These are phyloP conservation scores for Arabidopsis lyrata DNA, from an alignment of 441 rosid species.

Conservation along the genomic window DNA sequence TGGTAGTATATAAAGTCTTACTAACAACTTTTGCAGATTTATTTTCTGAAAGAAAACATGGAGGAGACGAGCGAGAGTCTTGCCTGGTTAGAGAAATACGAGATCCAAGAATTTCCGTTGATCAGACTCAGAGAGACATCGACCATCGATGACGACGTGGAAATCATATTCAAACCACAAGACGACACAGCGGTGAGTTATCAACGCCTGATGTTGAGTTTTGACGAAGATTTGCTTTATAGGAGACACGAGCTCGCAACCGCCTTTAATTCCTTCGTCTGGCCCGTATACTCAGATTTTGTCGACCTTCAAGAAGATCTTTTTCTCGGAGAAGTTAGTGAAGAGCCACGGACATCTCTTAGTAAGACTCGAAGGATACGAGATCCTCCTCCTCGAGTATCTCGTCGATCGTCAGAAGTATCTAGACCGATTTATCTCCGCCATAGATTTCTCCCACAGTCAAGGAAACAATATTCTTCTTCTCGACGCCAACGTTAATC, in stretches of 20 bases:
- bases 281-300: too few species aligned
- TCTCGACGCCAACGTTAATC: constrained; percentile 28
- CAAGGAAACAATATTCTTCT: constrained; percentile 24
- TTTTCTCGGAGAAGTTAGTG: constrained; percentile 2
- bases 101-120: neutral
- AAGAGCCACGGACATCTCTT: constrained; percentile 12
- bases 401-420: constrained; percentile 27
- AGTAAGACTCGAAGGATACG: constrained; percentile 6
- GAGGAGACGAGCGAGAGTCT: constrained; percentile 11
- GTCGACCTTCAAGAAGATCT: neutral
- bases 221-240: too few species aligned
- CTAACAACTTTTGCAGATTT: neutral
- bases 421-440: constrained; percentile 38
- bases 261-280: too few species aligned
- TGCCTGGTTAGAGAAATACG: neutral
- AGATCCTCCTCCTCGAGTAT: constrained; percentile 27
- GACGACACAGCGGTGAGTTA: neutral
- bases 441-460: constrained; percentile 36
- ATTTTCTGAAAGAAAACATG: neutral
- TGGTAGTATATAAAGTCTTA: neutral
- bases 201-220: too few species aligned
- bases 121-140: neutral
- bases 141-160: neutral
- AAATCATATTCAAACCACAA: neutral
- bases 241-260: too few species aligned